Conservation (phyloP, 495 filamentous ascomycete species). For the Tuber microsphaerosporum region DNA sequence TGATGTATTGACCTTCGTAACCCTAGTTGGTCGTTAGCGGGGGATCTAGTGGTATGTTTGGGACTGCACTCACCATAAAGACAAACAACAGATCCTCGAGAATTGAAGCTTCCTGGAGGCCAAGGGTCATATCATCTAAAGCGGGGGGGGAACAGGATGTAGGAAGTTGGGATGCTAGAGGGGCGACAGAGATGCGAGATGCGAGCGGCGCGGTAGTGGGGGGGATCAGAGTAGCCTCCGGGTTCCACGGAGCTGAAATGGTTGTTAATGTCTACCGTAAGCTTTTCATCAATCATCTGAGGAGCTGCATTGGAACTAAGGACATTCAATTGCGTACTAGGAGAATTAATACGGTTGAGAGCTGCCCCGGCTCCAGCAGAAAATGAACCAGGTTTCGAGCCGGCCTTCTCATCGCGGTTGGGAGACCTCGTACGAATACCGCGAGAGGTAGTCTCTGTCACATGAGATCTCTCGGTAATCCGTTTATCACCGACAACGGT, state of each 20-base stretch:
- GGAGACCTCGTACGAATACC: constrained; percentile 24
- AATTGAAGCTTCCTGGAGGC: constrained; percentile 76
- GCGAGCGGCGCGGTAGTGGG: constrained; percentile 86
- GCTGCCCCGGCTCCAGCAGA: constrained; percentile 16
- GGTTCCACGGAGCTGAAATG: constrained; percentile 62
- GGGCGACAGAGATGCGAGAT: constrained; percentile 74
- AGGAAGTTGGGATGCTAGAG: constrained; percentile 67
- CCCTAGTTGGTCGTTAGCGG: constrained; percentile 46
- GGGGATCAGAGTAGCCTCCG: constrained; percentile 69
- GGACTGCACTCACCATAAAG: constrained; percentile 56
- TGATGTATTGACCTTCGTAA: constrained; percentile 95
- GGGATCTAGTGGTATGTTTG: background rate
- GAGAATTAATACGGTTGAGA: constrained; percentile 8
- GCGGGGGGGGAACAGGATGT: constrained; percentile 61
- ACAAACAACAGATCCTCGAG: constrained; percentile 88
- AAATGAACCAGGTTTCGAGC: constrained; percentile 21
- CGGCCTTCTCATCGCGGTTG: constrained; percentile 18
- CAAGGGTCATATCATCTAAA: constrained; percentile 63
- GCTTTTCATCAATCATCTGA: constrained; percentile 10
- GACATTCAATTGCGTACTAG: constrained; percentile 5
- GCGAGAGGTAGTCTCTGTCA: constrained; percentile 46
- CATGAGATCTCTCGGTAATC: constrained; percentile 49
- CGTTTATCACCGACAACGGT: constrained; percentile 30
- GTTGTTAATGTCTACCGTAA: constrained; percentile 20
- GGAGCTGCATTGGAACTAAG: constrained; percentile 4